Evolutionary conservation across 352 stramenopile species (phyloP).

Genomic region (Phytophthora sp.): DNA sequence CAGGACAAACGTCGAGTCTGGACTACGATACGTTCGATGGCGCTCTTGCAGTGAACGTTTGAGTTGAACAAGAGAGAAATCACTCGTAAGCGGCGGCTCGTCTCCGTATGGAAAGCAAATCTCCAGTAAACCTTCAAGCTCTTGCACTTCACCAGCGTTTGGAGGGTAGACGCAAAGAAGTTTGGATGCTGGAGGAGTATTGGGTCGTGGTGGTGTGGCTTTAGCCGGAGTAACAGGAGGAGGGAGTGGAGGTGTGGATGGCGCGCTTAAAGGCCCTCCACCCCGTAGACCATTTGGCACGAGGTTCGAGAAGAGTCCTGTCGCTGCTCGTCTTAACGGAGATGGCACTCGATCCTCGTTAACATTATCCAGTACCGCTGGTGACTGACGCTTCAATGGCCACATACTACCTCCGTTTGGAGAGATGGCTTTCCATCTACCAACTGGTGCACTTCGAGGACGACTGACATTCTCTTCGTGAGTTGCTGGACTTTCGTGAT

Average conservation of each 20-base stretch:
- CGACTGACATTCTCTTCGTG: slow-evolving; percentile 20
- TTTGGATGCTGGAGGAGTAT: slow-evolving; percentile 38
- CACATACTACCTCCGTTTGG: slow-evolving; percentile 29
- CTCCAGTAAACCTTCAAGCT: slow-evolving; percentile 70
- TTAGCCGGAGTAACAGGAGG: slow-evolving; percentile 10
- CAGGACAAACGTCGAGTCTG: slow-evolving; percentile 77
- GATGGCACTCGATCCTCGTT: slow-evolving; percentile 35
- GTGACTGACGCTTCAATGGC: slow-evolving; percentile 33
- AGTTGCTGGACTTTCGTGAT: slow-evolving; percentile 11
- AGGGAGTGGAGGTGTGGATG: slow-evolving; percentile 31
- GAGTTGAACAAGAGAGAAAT: slow-evolving; percentile 64
- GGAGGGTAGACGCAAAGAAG: slow-evolving; percentile 61
- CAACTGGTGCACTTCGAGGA: slow-evolving; percentile 13
- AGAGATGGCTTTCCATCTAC: slow-evolving; percentile 39
- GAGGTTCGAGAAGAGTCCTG: slow-evolving; percentile 44
- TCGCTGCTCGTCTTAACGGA: slow-evolving; percentile 31
- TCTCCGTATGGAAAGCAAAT: slow-evolving; percentile 83
- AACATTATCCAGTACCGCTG: slow-evolving; percentile 37
- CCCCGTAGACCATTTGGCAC: slow-evolving; percentile 39
- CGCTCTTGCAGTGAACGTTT: slow-evolving; percentile 69
- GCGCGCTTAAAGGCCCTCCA: slow-evolving; percentile 20
- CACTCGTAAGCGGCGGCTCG: slow-evolving; percentile 39
- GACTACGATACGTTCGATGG: slow-evolving; percentile 67
- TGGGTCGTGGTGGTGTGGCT: slow-evolving; percentile 6
- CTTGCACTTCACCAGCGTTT: slow-evolving; percentile 47